phyloP scores from a whole-genome alignment of 345 rosid genomes.

The Draba incana region DNA sequence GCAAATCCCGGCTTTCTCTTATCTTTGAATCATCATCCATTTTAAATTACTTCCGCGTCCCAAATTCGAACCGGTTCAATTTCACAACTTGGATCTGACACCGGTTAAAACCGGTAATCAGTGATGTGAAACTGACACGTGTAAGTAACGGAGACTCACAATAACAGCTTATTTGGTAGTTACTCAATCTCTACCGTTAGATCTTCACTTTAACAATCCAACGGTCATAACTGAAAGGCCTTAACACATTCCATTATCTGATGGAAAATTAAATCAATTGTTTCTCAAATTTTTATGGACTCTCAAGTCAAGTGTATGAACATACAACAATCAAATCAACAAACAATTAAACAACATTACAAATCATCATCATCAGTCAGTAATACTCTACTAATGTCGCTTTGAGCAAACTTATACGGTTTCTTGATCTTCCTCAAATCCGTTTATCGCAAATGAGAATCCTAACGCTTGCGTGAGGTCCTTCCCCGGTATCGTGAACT shows the following conservation, averaged over 20 bases:
- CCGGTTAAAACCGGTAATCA: constrained; percentile 41
- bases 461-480: constrained; percentile 68
- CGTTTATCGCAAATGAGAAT: constrained; percentile 62
- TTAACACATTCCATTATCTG: background rate
- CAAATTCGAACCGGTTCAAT: constrained; percentile 24
- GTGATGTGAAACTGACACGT: constrained; percentile 38
- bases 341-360: constrained; percentile 25
- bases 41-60: constrained; percentile 34
- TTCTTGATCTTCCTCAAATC: constrained; percentile 18
- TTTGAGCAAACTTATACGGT: constrained; percentile 36
- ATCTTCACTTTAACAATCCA: constrained; percentile 18
- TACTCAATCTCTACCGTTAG: background rate
- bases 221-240: background rate
- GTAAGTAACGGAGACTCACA: constrained; percentile 19
- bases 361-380: constrained; percentile 14
- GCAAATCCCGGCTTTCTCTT: constrained; percentile 44
- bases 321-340: constrained; percentile 36
- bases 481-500: constrained; percentile 59
- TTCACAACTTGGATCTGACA: constrained; percentile 41
- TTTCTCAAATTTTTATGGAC: background rate
- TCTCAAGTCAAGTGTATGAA: background rate
- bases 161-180: background rate
- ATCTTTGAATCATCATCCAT: constrained; percentile 34
- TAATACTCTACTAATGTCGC: constrained; percentile 17
- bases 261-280: background rate